Base-by-base conservation (phyloP, 768 basidiomycete genomes). In the Hericium rajendrae region DNA sequence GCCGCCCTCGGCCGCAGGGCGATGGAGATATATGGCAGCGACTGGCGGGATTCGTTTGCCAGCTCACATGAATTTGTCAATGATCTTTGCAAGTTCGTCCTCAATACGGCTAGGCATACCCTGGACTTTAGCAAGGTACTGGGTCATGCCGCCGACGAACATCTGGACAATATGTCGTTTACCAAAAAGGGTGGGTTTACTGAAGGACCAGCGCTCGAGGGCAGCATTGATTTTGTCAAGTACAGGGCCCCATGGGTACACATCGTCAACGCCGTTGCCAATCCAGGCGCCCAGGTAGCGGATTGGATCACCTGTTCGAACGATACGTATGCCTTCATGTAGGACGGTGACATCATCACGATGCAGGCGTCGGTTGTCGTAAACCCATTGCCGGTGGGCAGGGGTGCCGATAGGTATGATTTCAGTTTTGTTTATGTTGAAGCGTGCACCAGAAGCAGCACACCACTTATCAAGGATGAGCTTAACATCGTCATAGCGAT, bases 361-460 rank as follows among this genome's bases (percentile, higher is more conserved):
- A 39, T 55, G 48, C 0, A 51, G 9, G 12, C 40, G 48, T 1
- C 57, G 3, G 1, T 37, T 41, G 6, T 0, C 4, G 0, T 37
- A 0, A 1, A 55, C 20, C 0, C 4, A 1, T 2, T 1, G 2
- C 12, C 70, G 53, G 61, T 62, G 69, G 2, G 54, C 52, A 4
- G 32, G 28, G 2, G 56, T 40, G 0, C 76, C 73, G 0, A 75
- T 62, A 0, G 73, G 74, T 1, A 77, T 63, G 0, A 75, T 59
- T 38, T 72, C 68, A 0, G 76, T 78, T 59, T 80, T 80, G 0
- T 54, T 51, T 0, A 63, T 56, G 54, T 78, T 79, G 60, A 78
- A 79, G 41, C 71, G 73, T 0, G 75, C 78, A 0, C 68, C 62
- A 5, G 73, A 73, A 2, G 70, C 74, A 0, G 13, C 18, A 57